Percentiles rank a stretch among this genome's conserved stretches.
phyloP scores from a whole-genome alignment of 768 basidiomycete genomes.

The Russula abietina region DNA sequence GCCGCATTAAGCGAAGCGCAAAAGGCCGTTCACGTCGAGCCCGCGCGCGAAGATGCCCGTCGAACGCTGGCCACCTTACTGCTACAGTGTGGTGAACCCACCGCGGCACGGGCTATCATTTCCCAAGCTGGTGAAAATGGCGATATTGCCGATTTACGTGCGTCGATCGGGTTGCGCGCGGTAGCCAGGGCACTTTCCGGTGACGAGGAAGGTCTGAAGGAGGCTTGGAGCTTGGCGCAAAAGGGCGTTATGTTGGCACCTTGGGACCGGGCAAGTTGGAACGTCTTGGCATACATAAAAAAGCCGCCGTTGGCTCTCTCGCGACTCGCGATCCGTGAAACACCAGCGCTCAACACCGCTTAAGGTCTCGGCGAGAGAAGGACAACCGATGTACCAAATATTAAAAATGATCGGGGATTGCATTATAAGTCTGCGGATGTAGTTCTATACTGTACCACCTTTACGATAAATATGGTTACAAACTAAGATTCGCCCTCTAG shows the following conservation, averaged over 20 bases:
- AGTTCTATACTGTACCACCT: conserved; percentile 16
- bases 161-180: conserved; percentile 46
- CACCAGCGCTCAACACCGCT: neutral
- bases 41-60: conserved; percentile 44
- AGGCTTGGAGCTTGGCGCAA: conserved; percentile 46
- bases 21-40: conserved; percentile 51
- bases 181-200: conserved; percentile 33
- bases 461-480: conserved; percentile 3
- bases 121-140: conserved; percentile 27
- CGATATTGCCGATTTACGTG: conserved; percentile 35
- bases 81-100: conserved; percentile 42
- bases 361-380: neutral
- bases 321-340: neutral
- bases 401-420: neutral
- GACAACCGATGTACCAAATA: neutral
- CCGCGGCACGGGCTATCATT: conserved; percentile 45
- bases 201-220: conserved; percentile 22
- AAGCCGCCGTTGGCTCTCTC: neutral
- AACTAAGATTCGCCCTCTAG: neutral
- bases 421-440: conserved; percentile 19
- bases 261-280: conserved; percentile 49
- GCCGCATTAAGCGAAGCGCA: conserved; percentile 38
- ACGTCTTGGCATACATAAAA: conserved; percentile 49
- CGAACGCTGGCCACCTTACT: conserved; percentile 50
- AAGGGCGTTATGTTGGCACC: conserved; percentile 60